Percentiles rank a stretch among this genome's conserved stretches.
Evolutionary conservation across 441 rosid species (phyloP).

Genomic region (Gossypium davidsonii): DNA sequence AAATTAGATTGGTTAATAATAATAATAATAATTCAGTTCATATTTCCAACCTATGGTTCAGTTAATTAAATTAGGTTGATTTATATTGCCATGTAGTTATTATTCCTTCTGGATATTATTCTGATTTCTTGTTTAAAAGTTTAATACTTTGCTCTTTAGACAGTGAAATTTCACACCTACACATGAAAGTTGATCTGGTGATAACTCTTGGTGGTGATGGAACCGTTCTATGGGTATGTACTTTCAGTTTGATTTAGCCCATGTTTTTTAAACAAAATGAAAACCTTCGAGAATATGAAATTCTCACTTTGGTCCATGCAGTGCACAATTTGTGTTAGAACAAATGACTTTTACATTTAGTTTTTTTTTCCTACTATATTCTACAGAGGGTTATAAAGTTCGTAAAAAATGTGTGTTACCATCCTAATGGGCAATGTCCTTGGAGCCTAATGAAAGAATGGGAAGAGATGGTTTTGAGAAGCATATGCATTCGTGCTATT

Average conservation of each 20-base stretch:
- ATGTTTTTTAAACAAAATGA: not conserved
- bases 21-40: too few species aligned
- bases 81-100: not conserved
- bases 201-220: conserved; percentile 99
- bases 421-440: not conserved
- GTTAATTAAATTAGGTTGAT: not conserved
- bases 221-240: conserved; percentile 89
- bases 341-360: not conserved
- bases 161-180: conserved; percentile 56
- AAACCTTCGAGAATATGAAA: not conserved
- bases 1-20: not conserved
- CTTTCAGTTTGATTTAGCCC: not conserved
- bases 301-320: not conserved
- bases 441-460: not conserved
- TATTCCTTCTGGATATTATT: not conserved
- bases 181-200: conserved; percentile 82
- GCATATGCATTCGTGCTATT: not conserved
- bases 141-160: conserved; percentile 40
- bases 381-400: not conserved
- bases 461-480: not conserved
- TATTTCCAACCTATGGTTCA: not conserved
- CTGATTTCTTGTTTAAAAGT: conserved; percentile 7
- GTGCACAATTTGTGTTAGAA: not conserved
- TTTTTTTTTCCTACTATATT: not conserved
- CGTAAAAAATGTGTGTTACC: not conserved